Conservation (phyloP, 2,329 filamentous ascomycete species). For the Aspergillus uvarum region DNA sequence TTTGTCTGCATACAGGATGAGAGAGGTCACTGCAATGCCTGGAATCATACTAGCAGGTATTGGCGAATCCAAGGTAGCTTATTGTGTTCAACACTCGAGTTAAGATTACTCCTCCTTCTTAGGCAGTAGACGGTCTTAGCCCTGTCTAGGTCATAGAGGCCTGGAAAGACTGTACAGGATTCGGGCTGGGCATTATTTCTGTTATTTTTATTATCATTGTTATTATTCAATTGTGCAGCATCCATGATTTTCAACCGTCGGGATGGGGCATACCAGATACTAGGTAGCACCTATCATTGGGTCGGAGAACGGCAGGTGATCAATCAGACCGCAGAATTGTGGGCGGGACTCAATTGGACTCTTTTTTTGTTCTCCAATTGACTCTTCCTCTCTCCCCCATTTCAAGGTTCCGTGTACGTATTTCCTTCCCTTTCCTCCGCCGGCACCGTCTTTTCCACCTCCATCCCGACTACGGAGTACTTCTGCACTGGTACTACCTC, state of each 20-base stretch:
- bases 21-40: conserved; percentile 3
- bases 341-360: conserved; percentile 1
- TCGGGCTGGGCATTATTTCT: neutral
- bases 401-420: neutral
- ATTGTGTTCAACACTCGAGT: neutral
- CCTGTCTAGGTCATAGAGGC: neutral
- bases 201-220: neutral
- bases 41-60: conserved; percentile 2
- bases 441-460: neutral
- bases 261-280: conserved; percentile 3
- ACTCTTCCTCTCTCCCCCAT: neutral
- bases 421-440: neutral
- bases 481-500: neutral
- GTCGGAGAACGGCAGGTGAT: conserved; percentile 9
- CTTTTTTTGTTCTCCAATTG: neutral
- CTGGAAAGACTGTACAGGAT: neutral
- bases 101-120: neutral
- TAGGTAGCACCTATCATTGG: neutral
- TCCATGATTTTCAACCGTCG: conserved; percentile 10
- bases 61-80: conserved; percentile 1
- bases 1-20: neutral
- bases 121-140: neutral
- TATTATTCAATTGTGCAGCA: neutral
- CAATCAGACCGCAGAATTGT: conserved; percentile 7
- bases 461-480: neutral